phyloP scores from a whole-genome alignment of 2,329 filamentous ascomycete species.

The Aspergillus pseudoterreus region DNA sequence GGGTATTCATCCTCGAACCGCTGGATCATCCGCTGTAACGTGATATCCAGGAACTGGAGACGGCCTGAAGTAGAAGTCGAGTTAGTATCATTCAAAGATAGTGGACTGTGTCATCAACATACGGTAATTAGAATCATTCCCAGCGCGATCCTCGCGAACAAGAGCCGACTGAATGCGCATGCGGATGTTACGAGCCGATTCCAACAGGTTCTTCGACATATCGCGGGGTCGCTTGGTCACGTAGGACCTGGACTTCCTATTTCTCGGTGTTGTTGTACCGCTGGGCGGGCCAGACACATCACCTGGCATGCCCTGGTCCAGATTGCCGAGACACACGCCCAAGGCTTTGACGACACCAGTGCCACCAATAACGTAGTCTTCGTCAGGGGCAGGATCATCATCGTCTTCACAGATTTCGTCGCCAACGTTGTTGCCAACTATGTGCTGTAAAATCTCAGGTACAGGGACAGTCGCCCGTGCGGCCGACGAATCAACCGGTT shows the following conservation, averaged over 20 bases:
- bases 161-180: constrained; percentile 78
- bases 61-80: constrained; percentile 50
- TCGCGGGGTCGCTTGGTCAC: constrained; percentile 71
- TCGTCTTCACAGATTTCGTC: constrained; percentile 53
- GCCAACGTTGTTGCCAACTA: constrained; percentile 69
- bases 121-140: constrained; percentile 75
- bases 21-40: constrained; percentile 84
- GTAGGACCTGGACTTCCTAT: constrained; percentile 47
- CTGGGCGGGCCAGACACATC: constrained; percentile 45
- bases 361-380: constrained; percentile 93
- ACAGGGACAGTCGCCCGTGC: constrained; percentile 53
- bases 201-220: constrained; percentile 86
- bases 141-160: constrained; percentile 65
- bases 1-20: constrained; percentile 96
- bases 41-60: constrained; percentile 81
- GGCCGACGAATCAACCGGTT: constrained; percentile 45
- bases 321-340: constrained; percentile 82
- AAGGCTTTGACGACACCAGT: constrained; percentile 94
- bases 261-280: constrained; percentile 53
- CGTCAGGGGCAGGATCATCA: constrained; percentile 70
- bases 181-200: constrained; percentile 84
- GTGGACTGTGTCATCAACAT: constrained; percentile 41
- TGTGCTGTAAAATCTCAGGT: constrained; percentile 80
- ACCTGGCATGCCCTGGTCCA: constrained; percentile 51
- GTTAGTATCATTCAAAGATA: constrained; percentile 5